Evolutionary conservation across 495 filamentous ascomycete species (phyloP), one percentile per base, ranked within the genome.

Genomic region (Opeltia flavorubescens): DNA sequence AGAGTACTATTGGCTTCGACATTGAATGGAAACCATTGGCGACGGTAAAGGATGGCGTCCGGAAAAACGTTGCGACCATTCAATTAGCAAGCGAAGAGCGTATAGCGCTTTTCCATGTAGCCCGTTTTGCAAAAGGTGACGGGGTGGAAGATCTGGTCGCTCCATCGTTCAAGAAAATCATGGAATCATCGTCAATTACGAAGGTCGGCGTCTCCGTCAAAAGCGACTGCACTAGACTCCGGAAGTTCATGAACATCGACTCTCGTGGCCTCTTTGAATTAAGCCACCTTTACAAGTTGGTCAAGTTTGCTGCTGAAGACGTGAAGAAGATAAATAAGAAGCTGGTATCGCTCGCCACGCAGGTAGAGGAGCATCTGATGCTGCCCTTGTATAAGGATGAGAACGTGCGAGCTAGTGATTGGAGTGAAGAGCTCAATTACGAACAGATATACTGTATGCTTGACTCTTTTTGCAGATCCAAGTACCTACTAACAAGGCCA

Each of bases 31-130:
- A 70, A 50, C 50, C 72, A 17, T 61, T 73, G n/a, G 63, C 73
- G 15, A 61, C 50, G 12, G 59, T 53, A 41, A 52, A 49, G 44
- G 57, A 69, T 36, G 68, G 71, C 8, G 61, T 75, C 31, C 77
- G 75, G 48, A 65, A 66, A 33, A 86, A 89, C 49, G 71, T 89
- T 3, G 83, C 80, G 0, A 58, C 93, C 20, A 78, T 94, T 31
- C 88, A 95, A 60, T 48, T 95, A 17, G 87, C 87, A 6, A 85
- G 78, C 48, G 71, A 81, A 51, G 75, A 78, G 42, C 81, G 83
- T n/a, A 80, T 95, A 44, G 84, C 72, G 0, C 67, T 95, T 2
- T 88, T 93, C 55, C 88, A 95, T 50, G 60, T 94, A 33, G 79
- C 84, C 24, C 58, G 72, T 7, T 85, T 74, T 57, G 58, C 64